A percentile compares a stretch with the other conserved stretches of the same genome.
phyloP scores from a whole-genome alignment of 106 monocot species.

The Phalaenopsis aphrodite region DNA sequence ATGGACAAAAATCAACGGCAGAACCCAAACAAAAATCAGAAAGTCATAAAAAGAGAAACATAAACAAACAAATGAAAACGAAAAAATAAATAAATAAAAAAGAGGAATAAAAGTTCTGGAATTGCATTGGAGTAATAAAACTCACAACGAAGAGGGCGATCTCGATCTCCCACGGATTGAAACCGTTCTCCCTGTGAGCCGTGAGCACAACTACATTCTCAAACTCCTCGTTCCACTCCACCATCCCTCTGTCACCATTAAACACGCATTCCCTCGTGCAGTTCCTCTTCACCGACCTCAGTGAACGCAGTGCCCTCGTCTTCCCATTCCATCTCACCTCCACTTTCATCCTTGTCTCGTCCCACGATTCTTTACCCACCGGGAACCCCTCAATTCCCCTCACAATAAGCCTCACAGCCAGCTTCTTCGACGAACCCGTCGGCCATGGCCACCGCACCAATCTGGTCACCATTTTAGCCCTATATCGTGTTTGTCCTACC shows the following conservation, averaged over 20 bases:
- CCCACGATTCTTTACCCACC: background rate
- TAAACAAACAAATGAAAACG: background rate
- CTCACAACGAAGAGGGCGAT: constrained; percentile 65
- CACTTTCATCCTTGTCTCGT: constrained; percentile 10
- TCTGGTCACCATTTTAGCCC: constrained; percentile 22
- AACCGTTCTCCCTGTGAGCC: constrained; percentile 28
- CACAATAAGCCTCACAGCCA: constrained; percentile 28
- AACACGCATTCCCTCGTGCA: constrained; percentile 39
- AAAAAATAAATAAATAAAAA: no score
- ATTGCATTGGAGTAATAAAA: background rate
- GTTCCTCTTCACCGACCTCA: constrained; percentile 38
- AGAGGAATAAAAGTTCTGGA: no score
- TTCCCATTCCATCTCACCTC: constrained; percentile 57
- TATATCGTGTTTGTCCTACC: background rate
- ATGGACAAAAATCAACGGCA: background rate
- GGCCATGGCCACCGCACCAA: constrained; percentile 68
- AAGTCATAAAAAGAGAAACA: background rate
- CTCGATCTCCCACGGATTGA: constrained; percentile 62
- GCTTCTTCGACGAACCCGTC: constrained; percentile 27
- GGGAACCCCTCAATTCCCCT: constrained; percentile 23
- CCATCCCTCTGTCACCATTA: constrained; percentile 8
- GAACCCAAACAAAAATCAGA: background rate
- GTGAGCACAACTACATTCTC: constrained; percentile 35
- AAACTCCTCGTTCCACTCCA: constrained; percentile 47
- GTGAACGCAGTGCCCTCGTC: constrained; percentile 24